A percentile compares a stretch with the other conserved stretches of the same genome.
These are phyloP conservation scores for Trametes villosa DNA, from an alignment of 768 basidiomycete species.

Conservation along the genomic window DNA sequence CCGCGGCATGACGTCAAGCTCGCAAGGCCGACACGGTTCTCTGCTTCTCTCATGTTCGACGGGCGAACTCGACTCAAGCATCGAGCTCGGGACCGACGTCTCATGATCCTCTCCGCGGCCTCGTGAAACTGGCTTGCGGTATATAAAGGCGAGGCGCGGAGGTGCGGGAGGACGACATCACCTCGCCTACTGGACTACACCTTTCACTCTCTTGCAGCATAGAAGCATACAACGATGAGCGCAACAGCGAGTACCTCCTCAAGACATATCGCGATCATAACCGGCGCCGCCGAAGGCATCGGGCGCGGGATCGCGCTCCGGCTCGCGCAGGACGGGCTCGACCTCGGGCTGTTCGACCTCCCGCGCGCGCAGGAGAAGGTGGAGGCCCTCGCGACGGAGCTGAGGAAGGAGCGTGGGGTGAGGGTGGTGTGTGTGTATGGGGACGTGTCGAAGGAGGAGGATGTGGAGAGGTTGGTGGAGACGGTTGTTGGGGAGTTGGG, in stretches of 20 bases:
- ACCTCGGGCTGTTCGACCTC: conserved; percentile 31
- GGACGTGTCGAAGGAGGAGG: conserved; percentile 46
- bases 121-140: too few relatives aligned
- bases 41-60: too few relatives aligned
- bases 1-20: too few relatives aligned
- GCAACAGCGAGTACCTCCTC: not conserved
- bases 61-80: too few relatives aligned
- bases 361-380: conserved; percentile 18
- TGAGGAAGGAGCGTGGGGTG: conserved; percentile 24
- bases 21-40: too few relatives aligned
- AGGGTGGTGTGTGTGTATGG: conserved; percentile 35
- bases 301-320: conserved; percentile 33
- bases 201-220: not conserved
- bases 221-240: not conserved
- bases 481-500: conserved; percentile 39
- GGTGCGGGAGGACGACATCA: too few relatives aligned
- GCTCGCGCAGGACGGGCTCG: conserved; percentile 31
- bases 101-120: too few relatives aligned
- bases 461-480: conserved; percentile 47
- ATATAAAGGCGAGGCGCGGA: too few relatives aligned
- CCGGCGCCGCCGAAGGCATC: conserved; percentile 38
- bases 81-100: too few relatives aligned
- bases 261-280: conserved; percentile 32
- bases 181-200: too few relatives aligned
- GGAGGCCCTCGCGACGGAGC: conserved; percentile 17